Evolutionary conservation across 1,284 basidiomycete genomes (phyloP), one percentile per base, ranked within the genome.

Genomic region (Garcileccinum viscosum): DNA sequence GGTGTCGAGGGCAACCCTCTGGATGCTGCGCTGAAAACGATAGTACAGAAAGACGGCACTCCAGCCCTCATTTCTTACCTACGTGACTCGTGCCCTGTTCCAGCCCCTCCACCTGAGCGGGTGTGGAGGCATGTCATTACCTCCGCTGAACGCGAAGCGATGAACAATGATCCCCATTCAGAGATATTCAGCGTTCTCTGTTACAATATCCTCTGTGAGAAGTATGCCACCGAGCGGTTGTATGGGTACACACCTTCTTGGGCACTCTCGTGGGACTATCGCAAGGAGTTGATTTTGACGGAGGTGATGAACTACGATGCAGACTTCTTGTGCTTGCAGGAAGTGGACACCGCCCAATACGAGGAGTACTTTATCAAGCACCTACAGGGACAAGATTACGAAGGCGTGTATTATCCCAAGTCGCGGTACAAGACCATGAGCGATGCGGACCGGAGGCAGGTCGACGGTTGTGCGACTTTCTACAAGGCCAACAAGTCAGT

Each of bases 231-330:
- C 32, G 89, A 93, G 75, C 87, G 91, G 72, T 85, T 98, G 82
- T 99, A 99, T 81, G 96, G 96, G 14, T 99, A 99, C 82, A 99
- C 97, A 1, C 97, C 98, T 2, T 88, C 92, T 7, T 99, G 97
- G 97, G 98, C 98, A 1, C 85, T 99, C 44, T 87, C 90, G 53
- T 99, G 98, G 98, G 91, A 94, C 58, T 99, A 98, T 80, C 90
- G 98, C 70, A 97, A 96, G 82, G 93, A 96, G 72, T 86, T 95
- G 69, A 96, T 99, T 73, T 79, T 98, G 74, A 89, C 92, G 65
- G 97, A 99, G 83, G 86, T 99, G 63, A 87, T 93, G 82, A 89
- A 89, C 73, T 93, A 95, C 74, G 88, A 92, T 59, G 89, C 95
- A 66, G 98, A 99, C 82, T 92, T 99, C 74, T 82, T 99, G 70